Conservation (phyloP, 495 filamentous ascomycete species). For the Darksidea phi region DNA sequence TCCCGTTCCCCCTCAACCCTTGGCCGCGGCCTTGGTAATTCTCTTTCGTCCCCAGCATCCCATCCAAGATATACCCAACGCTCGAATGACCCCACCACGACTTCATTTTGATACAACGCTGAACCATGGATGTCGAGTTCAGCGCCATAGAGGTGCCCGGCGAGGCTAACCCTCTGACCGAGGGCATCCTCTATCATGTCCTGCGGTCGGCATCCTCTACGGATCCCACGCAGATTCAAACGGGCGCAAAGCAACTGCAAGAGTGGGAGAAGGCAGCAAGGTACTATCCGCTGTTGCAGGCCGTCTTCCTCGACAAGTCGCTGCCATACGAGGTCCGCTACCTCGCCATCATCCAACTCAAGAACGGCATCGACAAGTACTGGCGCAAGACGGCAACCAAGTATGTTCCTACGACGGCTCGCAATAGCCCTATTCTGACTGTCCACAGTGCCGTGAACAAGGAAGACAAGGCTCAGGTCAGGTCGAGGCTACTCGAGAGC, state of each 20-base stretch:
- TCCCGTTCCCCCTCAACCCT: not conserved
- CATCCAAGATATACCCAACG: not conserved
- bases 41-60: not conserved
- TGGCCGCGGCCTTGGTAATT: not conserved
- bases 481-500: slow-evolving; percentile 67
- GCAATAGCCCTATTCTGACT: not conserved
- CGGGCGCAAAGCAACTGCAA: slow-evolving; percentile 77
- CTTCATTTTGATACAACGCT: not conserved
- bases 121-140: slow-evolving; percentile 26
- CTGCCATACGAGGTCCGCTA: slow-evolving; percentile 75
- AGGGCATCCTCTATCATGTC: slow-evolving; percentile 67
- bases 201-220: slow-evolving; percentile 71
- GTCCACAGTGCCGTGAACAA: slow-evolving; percentile 62
- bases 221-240: slow-evolving; percentile 71
- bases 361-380: slow-evolving; percentile 92
- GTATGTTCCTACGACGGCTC: slow-evolving; percentile 41
- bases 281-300: slow-evolving; percentile 71
- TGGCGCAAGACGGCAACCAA: slow-evolving; percentile 76
- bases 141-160: slow-evolving; percentile 53
- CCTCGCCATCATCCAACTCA: slow-evolving; percentile 88
- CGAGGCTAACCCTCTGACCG: slow-evolving; percentile 62
- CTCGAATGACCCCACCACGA: not conserved
- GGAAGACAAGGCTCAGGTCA: slow-evolving; percentile 72
- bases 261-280: slow-evolving; percentile 76
- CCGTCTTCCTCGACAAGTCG: slow-evolving; percentile 70